Evolutionary conservation across 805 yeast species (phyloP), one percentile per base, ranked within the genome.

Genomic region (Lipomyces yamadae): DNA sequence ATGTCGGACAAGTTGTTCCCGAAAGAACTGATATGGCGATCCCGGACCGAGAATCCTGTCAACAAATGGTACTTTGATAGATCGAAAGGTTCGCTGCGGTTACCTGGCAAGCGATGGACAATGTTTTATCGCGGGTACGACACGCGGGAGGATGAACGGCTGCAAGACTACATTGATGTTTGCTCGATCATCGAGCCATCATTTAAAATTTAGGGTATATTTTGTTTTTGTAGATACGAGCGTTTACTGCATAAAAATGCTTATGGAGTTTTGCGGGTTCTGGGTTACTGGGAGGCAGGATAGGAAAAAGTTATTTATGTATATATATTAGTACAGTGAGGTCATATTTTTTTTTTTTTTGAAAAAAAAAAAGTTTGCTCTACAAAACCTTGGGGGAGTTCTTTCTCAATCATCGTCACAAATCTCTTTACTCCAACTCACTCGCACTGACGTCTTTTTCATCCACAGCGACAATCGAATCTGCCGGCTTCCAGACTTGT

Each of bases 21-120:
- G 0, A 78, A 83, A 15, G 95, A 92, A 75, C 76, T 92, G 11
- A 79, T 95, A 1, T 95, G 99, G 99, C 84, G 99, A 73, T 94
- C 98, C 0, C 81, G 97, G 57, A 84, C 84, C 65, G 84, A 80
- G 63, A 95, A 95, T 76, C 97, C 97, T 0, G 97, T 95, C 6
- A 95, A 95, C 80, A 92, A 92, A 75, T 95, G 99, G 99, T 94
- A 94, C 76, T 95, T 94, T 77, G 98, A 95, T 74, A 82, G 99
- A 69, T 88, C 97, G 74, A 65, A 65, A 57, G 68, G 68, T 1
- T 62, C 61, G 29, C 10, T 58, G 62, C 29, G 60, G 32, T 48
- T 65, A 54, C 68, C 57, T 7, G 62, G 53, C 33, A 61, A 58
- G 11, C 34, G 54, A 24, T 65, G 68, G 68, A 65, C 68, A 11